A percentile compares a stretch with the other conserved stretches of the same genome.
Conservation (phyloP, 257 asterid species). For the Przewalskia tangutica region DNA sequence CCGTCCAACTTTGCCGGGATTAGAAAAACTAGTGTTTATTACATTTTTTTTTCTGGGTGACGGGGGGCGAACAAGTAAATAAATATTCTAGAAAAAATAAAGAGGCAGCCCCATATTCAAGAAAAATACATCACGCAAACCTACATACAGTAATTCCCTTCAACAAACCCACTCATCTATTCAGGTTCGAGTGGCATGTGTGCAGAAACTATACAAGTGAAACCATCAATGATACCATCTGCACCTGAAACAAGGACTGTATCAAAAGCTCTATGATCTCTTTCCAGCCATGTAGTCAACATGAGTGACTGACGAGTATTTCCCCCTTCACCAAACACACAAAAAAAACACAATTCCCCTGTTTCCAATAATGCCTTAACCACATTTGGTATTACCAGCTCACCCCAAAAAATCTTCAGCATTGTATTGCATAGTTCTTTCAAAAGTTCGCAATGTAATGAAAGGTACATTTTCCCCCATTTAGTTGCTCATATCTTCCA, state of each 20-base stretch:
- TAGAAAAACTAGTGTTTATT: neutral
- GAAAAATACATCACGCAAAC: neutral
- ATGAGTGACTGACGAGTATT: neutral
- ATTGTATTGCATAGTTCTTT: neutral
- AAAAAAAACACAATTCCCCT: too few species aligned
- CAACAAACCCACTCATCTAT: neutral
- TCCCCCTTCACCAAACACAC: too few species aligned
- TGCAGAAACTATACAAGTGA: neutral
- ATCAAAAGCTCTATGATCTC: neutral
- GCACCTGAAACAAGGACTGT: neutral
- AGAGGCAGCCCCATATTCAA: neutral
- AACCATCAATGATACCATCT: neutral
- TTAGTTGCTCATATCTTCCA: neutral
- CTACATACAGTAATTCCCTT: neutral
- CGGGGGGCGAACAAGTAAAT: neutral
- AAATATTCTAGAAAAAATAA: neutral
- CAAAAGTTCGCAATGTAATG: neutral
- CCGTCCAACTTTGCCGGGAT: neutral
- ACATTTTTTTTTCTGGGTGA: neutral
- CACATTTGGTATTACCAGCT: neutral
- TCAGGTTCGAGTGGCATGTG: neutral
- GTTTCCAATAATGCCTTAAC: neutral
- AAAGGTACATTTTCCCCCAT: neutral
- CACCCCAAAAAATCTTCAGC: neutral
- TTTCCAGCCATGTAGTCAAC: neutral